Evolutionary conservation across 169 alveolate species (phyloP).

Genomic region (Cryptosporidium canis): DNA sequence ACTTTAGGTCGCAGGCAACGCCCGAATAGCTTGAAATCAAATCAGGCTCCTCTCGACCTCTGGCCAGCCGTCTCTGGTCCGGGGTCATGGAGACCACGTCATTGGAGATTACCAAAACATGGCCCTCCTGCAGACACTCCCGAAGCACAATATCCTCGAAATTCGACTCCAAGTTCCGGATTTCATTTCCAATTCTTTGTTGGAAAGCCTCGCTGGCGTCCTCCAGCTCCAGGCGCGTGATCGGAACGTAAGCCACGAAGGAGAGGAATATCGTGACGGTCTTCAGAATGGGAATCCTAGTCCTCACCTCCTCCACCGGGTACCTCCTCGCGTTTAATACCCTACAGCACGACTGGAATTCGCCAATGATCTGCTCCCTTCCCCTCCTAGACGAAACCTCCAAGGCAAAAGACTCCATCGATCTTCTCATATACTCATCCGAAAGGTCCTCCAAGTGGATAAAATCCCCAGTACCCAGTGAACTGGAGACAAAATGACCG

Average conservation of each 20-base stretch:
- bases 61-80: background rate
- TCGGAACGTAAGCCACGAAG: slow-evolving; percentile 15
- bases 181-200: background rate
- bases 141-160: background rate
- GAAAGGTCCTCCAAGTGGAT: background rate
- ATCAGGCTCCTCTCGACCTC: background rate
- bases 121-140: background rate
- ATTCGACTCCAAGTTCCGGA: background rate
- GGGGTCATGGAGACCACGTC: background rate
- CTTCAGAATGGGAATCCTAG: slow-evolving; percentile 12
- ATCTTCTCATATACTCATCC: slow-evolving; percentile 13
- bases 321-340: background rate
- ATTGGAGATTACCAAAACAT: background rate
- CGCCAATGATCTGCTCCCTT: background rate
- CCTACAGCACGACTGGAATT: slow-evolving; percentile 19
- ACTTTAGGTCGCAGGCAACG: slow-evolving; percentile 9
- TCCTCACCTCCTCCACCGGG: background rate
- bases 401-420: slow-evolving; percentile 18
- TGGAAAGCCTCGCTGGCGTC: background rate
- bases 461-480: background rate
- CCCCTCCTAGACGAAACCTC: background rate
- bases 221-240: background rate
- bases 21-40: slow-evolving; percentile 51
- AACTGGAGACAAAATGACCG: background rate
- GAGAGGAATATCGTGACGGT: slow-evolving; percentile 21